These are phyloP conservation scores for Fomes fomentarius DNA, from an alignment of 1,284 basidiomycete species.

Conservation along the genomic window DNA sequence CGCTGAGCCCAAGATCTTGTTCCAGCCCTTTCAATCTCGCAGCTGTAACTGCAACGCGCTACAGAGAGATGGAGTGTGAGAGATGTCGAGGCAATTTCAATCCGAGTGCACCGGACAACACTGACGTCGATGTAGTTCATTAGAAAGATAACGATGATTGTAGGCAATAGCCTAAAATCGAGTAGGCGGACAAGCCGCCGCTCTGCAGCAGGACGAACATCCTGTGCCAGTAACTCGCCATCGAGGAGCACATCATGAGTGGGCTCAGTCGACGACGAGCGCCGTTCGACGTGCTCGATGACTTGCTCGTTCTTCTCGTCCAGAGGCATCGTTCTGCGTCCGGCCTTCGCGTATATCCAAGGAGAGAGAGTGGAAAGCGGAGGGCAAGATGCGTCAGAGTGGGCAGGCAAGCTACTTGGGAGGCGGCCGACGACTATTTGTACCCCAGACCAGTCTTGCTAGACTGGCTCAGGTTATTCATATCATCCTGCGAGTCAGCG, in stretches of 20 bases:
- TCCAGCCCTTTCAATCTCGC: conserved; percentile 66
- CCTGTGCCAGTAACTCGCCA: conserved; percentile 31
- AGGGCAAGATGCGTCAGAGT: neutral
- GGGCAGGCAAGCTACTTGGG: neutral
- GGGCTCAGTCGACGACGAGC: neutral
- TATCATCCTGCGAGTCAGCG: no score
- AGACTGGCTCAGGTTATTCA: no score
- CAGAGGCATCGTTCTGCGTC: conserved; percentile 11
- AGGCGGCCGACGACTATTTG: no score
- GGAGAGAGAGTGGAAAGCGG: neutral
- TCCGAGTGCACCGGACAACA: no score
- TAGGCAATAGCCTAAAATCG: conserved; percentile 61
- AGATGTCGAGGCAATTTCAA: neutral
- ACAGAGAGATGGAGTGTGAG: neutral
- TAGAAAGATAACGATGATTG: conserved; percentile 62
- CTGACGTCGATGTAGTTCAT: conserved; percentile 74
- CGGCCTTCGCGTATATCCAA: neutral
- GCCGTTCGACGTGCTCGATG: conserved; percentile 22
- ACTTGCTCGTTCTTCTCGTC: conserved; percentile 19
- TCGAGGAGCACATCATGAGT: conserved; percentile 9
- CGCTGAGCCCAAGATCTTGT: conserved; percentile 54
- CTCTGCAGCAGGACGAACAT: conserved; percentile 31
- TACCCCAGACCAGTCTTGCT: no score
- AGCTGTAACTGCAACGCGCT: conserved; percentile 65
- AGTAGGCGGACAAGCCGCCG: conserved; percentile 46